A percentile compares a stretch with the other conserved stretches of the same genome.
Evolutionary conservation across 2,329 filamentous ascomycete species (phyloP).

Genomic region (Botrytis galanthina): DNA sequence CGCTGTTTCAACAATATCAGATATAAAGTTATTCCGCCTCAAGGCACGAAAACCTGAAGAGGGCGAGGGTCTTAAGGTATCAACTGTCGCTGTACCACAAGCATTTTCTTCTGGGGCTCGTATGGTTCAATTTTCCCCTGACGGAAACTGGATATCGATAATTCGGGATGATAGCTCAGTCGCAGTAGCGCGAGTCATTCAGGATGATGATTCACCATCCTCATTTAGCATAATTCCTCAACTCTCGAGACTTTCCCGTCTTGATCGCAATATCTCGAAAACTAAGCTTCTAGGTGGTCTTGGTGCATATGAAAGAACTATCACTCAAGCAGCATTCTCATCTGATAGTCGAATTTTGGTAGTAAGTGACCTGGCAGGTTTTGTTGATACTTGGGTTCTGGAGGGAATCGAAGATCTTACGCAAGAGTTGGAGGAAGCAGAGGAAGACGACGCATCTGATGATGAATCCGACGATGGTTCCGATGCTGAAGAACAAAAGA

Average conservation of each 20-base stretch:
- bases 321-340: slow-evolving; percentile 75
- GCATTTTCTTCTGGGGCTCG: slow-evolving; percentile 64
- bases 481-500: slow-evolving; percentile 48
- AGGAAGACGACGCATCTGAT: slow-evolving; percentile 39
- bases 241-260: slow-evolving; percentile 50
- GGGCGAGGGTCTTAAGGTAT: slow-evolving; percentile 64
- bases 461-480: slow-evolving; percentile 42
- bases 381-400: slow-evolving; percentile 82
- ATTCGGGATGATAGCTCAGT: slow-evolving; percentile 61
- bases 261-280: slow-evolving; percentile 54
- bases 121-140: slow-evolving; percentile 65
- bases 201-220: slow-evolving; percentile 39
- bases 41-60: slow-evolving; percentile 50
- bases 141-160: slow-evolving; percentile 67
- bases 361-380: slow-evolving; percentile 77
- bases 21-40: slow-evolving; percentile 76
- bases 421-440: slow-evolving; percentile 39
- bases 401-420: slow-evolving; percentile 53
- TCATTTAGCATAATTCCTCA: slow-evolving; percentile 44
- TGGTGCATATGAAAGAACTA: slow-evolving; percentile 72
- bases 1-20: slow-evolving; percentile 70
- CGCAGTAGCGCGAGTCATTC: slow-evolving; percentile 50
- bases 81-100: slow-evolving; percentile 64
- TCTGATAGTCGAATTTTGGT: slow-evolving; percentile 76
- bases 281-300: slow-evolving; percentile 62